These are phyloP conservation scores for Ophiocordyceps camponoti-floridani DNA, from an alignment of 2,329 filamentous ascomycete species.

Conservation along the genomic window DNA sequence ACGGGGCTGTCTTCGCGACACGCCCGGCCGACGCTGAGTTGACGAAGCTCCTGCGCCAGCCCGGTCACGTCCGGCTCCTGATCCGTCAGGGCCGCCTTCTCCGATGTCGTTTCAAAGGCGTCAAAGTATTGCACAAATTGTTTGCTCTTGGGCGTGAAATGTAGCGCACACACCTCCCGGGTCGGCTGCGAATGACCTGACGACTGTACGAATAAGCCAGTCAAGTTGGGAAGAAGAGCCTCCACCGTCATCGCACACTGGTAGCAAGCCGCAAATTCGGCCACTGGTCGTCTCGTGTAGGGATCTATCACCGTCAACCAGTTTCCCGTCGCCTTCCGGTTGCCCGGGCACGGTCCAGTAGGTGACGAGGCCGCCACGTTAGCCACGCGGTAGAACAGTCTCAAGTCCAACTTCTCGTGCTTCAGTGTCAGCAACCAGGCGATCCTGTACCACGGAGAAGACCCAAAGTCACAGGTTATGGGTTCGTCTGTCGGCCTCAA, in stretches of 20 bases:
- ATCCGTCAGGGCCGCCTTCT: slow-evolving; percentile 25
- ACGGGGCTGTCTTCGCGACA: slow-evolving; percentile 48
- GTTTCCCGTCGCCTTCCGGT: slow-evolving; percentile 32
- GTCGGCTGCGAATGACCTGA: slow-evolving; percentile 25
- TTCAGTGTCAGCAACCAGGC: slow-evolving; percentile 70
- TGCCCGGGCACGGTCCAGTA: slow-evolving; percentile 38
- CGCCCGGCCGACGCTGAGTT: slow-evolving; percentile 38
- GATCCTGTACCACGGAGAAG: slow-evolving; percentile 62
- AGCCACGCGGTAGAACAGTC: slow-evolving; percentile 51
- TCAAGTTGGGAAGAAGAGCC: slow-evolving; percentile 53
- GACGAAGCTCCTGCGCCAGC: slow-evolving; percentile 45
- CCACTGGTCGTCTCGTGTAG: slow-evolving; percentile 41
- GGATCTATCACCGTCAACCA: slow-evolving; percentile 68
- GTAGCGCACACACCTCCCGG: slow-evolving; percentile 50
- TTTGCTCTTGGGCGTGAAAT: slow-evolving; percentile 32
- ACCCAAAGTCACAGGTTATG: slow-evolving; percentile 62
- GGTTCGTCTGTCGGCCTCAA: slow-evolving; percentile 37
- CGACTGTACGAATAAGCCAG: slow-evolving; percentile 43
- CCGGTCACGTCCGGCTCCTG: slow-evolving; percentile 36
- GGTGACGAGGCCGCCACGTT: slow-evolving; percentile 31
- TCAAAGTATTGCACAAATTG: slow-evolving; percentile 44
- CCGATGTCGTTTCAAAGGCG: slow-evolving; percentile 37
- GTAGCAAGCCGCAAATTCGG: slow-evolving; percentile 58
- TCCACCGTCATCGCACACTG: slow-evolving; percentile 58
- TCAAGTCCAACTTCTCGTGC: slow-evolving; percentile 45